Conservation (phyloP, 768 basidiomycete genomes). For the Heimioporus sp. region DNA sequence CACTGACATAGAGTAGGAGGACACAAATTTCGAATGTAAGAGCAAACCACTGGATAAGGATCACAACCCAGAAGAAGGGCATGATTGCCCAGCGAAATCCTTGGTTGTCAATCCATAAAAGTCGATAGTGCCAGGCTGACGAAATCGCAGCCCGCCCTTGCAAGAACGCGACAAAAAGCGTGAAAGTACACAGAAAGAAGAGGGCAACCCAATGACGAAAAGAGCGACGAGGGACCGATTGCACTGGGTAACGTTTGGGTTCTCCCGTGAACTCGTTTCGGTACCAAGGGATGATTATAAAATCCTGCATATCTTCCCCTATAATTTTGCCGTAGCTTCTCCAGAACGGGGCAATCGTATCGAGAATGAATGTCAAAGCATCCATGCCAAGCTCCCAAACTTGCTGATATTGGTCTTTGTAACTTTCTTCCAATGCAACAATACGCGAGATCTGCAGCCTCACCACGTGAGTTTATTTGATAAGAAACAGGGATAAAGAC, state of each 20-base stretch:
- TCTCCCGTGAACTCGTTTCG: slow-evolving; percentile 84
- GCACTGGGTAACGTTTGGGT: slow-evolving; percentile 61
- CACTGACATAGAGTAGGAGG: slow-evolving; percentile 55
- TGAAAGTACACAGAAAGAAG: slow-evolving; percentile 46
- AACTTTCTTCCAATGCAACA: slow-evolving; percentile 71
- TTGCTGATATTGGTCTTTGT: slow-evolving; percentile 76
- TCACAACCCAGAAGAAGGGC: slow-evolving; percentile 62
- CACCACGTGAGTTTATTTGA: slow-evolving; percentile 3
- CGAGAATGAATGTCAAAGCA: slow-evolving; percentile 69
- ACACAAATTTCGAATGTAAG: slow-evolving; percentile 58
- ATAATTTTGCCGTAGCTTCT: slow-evolving; percentile 80
- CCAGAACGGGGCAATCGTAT: slow-evolving; percentile 79
- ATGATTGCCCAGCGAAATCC: slow-evolving; percentile 62
- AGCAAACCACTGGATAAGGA: slow-evolving; percentile 66
- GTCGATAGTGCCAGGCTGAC: slow-evolving; percentile 50
- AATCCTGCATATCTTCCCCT: slow-evolving; percentile 75
- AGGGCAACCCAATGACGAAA: slow-evolving; percentile 68
- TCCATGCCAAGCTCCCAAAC: slow-evolving; percentile 83
- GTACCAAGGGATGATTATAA: slow-evolving; percentile 79
- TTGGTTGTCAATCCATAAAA: slow-evolving; percentile 57
- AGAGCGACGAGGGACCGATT: slow-evolving; percentile 58
- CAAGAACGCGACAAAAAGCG: slow-evolving; percentile 49
- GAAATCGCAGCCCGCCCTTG: slow-evolving; percentile 59
- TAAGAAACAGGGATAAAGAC: slow-evolving; percentile 7
- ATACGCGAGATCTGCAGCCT: slow-evolving; percentile 60